Evolutionary conservation across 306 rosid species (phyloP), one percentile per base, ranked within the genome.

Genomic region (Cucurbita argyrosperma): DNA sequence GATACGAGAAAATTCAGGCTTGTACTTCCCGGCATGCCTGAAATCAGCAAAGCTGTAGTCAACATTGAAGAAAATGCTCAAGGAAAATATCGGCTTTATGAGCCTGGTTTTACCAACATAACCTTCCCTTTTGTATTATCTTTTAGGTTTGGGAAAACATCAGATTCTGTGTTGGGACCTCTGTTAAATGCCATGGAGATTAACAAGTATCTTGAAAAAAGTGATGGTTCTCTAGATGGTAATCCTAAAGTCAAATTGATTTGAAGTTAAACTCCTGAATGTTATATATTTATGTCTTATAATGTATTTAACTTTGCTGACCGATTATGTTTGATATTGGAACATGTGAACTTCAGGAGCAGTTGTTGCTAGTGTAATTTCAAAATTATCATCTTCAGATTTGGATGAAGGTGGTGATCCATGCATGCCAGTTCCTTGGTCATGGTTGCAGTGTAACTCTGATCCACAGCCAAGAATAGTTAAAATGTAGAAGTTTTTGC

Each of bases 351-450:
- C 82, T 89, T 82, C 88, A 94, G 99, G 88, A 69, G 74, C 78
- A 47, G 77, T 81, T 74, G 83, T 89, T 83, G 82, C 83, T 62
- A 78, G 80, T 82, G 80, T 89, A 54, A 77, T 85, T 78, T 89
- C 92, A 75, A 81, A 76, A 45, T 88, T 86, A 82, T 77, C 95
- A 54, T 83, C 90, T 18, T 80, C 75, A 74, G 85, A 83, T 69
- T 91, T 96, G 97, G 89, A 79, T 59, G 97, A 94, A 84, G 96
- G 96, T 6, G 99, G 99, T 62, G 99, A 94, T 57, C 96, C 99
- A n/a, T 94, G 97, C 83, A 72, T 87, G 53, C 99, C 99, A 72
- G 97, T 84, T 80, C 88, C 99, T 37, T 94, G 99, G 99, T 88
- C 99, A 47, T 94, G 99, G 97, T 79, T 91, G 84, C 90, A 65